Evolutionary conservation across 148 eudicot genomes (phyloP).

Genomic region (Rhododendron vialii): DNA sequence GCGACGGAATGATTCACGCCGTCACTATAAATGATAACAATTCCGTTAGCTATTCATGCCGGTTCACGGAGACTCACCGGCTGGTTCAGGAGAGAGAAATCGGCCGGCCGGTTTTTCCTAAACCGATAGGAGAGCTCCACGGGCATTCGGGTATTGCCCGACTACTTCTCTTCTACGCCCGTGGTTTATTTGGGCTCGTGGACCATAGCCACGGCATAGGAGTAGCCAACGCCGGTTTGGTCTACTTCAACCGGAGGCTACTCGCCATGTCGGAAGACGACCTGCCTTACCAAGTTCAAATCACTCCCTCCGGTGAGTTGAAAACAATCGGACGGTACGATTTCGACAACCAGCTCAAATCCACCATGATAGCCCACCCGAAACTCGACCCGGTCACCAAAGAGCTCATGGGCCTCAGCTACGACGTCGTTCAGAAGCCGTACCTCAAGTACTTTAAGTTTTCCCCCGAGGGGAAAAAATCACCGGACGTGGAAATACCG

Average conservation of each 20-base stretch:
- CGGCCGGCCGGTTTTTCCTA: constrained; percentile 67
- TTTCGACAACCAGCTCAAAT: constrained; percentile 38
- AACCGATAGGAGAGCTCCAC: constrained; percentile 73
- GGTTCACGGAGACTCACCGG: constrained; percentile 65
- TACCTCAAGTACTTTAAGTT: constrained; percentile 56
- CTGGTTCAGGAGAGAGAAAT: constrained; percentile 47
- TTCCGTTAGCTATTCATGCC: constrained; percentile 56
- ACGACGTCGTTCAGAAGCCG: constrained; percentile 58
- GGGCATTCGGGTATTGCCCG: constrained; percentile 64
- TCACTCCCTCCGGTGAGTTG: constrained; percentile 53
- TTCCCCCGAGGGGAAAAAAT: constrained; percentile 38
- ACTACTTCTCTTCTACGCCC: constrained; percentile 44
- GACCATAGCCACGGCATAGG: constrained; percentile 53
- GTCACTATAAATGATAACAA: constrained; percentile 31
- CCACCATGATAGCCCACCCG: constrained; percentile 83
- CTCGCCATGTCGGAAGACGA: constrained; percentile 89
- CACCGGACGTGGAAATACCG: constrained; percentile 52
- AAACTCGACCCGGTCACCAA: constrained; percentile 53
- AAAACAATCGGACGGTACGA: constrained; percentile 52
- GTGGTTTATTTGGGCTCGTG: constrained; percentile 42
- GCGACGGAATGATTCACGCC: constrained; percentile 83
- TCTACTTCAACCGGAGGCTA: constrained; percentile 51
- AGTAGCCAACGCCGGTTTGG: constrained; percentile 73
- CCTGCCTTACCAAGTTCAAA: constrained; percentile 52
- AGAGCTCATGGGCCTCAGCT: constrained; percentile 57